Evolutionary conservation across 345 rosid species (phyloP).

Genomic region (Gossypium australe): DNA sequence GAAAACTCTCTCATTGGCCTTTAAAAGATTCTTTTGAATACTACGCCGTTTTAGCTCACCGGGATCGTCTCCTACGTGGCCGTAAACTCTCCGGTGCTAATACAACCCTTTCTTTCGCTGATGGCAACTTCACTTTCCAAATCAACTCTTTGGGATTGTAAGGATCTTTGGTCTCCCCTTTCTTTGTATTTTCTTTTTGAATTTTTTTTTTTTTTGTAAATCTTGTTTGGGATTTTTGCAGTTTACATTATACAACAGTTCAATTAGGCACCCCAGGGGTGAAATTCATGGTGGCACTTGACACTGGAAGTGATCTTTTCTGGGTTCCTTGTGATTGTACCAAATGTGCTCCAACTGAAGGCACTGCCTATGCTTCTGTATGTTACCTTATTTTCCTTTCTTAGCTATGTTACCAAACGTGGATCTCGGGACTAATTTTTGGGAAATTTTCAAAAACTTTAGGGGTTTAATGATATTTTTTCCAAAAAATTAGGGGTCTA

Average conservation of each 20-base stretch:
- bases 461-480: too few relatives aligned
- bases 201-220: not conserved
- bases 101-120: conserved; percentile 48
- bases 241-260: conserved; percentile 87
- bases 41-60: conserved; percentile 57
- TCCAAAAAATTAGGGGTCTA: too few relatives aligned
- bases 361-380: conserved; percentile 60
- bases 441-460: too few relatives aligned
- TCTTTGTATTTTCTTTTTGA: not conserved
- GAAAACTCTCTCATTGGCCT: conserved; percentile 46
- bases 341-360: conserved; percentile 63
- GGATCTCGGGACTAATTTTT: too few relatives aligned
- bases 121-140: conserved; percentile 61
- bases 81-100: conserved; percentile 38
- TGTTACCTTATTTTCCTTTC: conserved; percentile 13
- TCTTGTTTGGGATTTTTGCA: conserved; percentile 21
- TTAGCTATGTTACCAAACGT: too few relatives aligned
- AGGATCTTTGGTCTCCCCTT: conserved; percentile 1
- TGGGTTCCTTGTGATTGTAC: conserved; percentile 93
- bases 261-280: conserved; percentile 77
- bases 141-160: conserved; percentile 88
- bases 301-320: conserved; percentile 81
- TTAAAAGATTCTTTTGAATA: conserved; percentile 59
- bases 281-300: conserved; percentile 90
- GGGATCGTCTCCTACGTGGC: conserved; percentile 51